phyloP scores from a whole-genome alignment of 179 eudicot genomes.

The Actinidia polygama region DNA sequence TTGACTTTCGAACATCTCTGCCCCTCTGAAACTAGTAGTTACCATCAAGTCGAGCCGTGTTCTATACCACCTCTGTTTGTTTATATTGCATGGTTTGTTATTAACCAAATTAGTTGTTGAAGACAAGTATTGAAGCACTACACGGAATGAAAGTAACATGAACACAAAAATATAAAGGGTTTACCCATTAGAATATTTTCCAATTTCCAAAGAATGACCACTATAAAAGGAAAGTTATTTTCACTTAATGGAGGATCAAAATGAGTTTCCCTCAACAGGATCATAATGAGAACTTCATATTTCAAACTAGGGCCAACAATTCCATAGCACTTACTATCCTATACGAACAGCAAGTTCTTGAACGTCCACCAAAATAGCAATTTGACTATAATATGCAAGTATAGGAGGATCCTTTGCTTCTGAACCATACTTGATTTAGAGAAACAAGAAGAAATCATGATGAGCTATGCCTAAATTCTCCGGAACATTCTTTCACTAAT shows the following conservation, averaged over 20 bases:
- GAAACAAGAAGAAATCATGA: not conserved
- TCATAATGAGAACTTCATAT: too few species aligned
- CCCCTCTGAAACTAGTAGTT: too few species aligned
- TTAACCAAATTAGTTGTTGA: not conserved
- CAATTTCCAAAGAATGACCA: not conserved
- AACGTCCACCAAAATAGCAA: not conserved
- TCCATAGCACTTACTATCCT: not conserved
- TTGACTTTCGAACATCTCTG: too few species aligned
- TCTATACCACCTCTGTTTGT: not conserved
- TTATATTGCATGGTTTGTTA: not conserved
- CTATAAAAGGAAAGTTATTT: not conserved
- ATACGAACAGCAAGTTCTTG: not conserved
- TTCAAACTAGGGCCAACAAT: too few species aligned
- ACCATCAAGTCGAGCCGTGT: not conserved
- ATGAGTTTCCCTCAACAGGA: not conserved
- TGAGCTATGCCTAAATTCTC: not conserved
- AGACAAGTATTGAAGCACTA: not conserved
- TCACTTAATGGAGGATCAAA: not conserved
- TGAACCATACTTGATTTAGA: not conserved
- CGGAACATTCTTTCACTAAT: not conserved
- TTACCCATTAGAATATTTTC: not conserved
- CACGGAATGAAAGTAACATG: not conserved
- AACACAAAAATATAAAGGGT: not conserved
- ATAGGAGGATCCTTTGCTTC: not conserved
- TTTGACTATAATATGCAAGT: constrained; percentile 3